Percentiles rank a stretch among this genome's conserved stretches.
Evolutionary conservation across 2,329 filamentous ascomycete genomes (phyloP).

Genomic region (Aspergillus sp.): DNA sequence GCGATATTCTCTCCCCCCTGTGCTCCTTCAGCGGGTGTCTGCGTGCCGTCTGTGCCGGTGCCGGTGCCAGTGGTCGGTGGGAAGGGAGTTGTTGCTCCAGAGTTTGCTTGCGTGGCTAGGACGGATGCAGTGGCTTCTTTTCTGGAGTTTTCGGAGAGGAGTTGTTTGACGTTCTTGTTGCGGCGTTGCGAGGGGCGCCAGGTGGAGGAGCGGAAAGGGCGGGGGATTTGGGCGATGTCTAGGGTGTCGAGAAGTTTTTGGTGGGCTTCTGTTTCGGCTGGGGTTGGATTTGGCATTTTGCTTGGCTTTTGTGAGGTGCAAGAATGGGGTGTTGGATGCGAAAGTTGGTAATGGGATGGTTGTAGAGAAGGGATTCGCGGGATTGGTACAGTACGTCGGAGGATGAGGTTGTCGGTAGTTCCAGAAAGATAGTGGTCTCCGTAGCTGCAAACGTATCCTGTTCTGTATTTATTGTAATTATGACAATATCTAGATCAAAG

Average conservation of each 20-base stretch:
- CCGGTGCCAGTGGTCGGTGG: conserved; percentile 28
- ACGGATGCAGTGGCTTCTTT: conserved; percentile 70
- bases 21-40: conserved; percentile 41
- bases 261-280: conserved; percentile 73
- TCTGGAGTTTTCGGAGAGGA: conserved; percentile 79
- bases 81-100: conserved; percentile 66
- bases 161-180: conserved; percentile 98
- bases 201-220: conserved; percentile 79
- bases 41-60: too few relatives aligned
- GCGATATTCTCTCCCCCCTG: conserved; percentile 58
- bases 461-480: too few relatives aligned
- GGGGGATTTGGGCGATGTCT: conserved; percentile 78
- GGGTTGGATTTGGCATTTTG: conserved; percentile 55
- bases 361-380: neutral
- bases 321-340: conserved; percentile 10
- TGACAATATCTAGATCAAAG: too few relatives aligned
- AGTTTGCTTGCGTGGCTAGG: conserved; percentile 74
- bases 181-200: conserved; percentile 93
- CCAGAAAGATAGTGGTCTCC: too few relatives aligned
- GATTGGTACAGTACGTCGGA: neutral
- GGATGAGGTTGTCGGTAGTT: too few relatives aligned
- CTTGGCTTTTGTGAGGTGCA: neutral
- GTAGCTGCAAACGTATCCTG: too few relatives aligned
- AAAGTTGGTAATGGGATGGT: neutral
- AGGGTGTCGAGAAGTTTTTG: conserved; percentile 81